These are phyloP conservation scores for Yamadazyma dushanensis DNA, from an alignment of 1,139 yeast genomes.

Conservation along the genomic window DNA sequence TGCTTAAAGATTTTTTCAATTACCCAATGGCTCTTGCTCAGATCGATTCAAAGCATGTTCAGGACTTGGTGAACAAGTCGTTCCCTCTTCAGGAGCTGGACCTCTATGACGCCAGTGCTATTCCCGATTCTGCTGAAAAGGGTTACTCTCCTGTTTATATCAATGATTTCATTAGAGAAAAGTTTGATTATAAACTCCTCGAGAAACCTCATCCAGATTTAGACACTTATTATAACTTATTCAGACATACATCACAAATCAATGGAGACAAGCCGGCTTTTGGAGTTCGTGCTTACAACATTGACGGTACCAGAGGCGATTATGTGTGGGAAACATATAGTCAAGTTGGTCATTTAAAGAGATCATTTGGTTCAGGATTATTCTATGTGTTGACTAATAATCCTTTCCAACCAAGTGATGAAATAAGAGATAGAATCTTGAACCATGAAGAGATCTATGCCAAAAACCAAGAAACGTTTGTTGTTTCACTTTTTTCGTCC, in stretches of 20 bases:
- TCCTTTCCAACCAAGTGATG: conserved; percentile 32
- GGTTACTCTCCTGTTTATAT: conserved; percentile 60
- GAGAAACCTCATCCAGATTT: conserved; percentile 50
- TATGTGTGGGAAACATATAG: conserved; percentile 53
- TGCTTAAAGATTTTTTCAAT: too few relatives aligned
- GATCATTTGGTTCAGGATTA: conserved; percentile 64
- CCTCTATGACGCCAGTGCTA: conserved; percentile 23
- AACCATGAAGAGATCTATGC: conserved; percentile 24
- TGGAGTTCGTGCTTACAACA: conserved; percentile 45
- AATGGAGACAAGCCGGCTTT: conserved; percentile 45
- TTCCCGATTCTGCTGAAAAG: conserved; percentile 45
- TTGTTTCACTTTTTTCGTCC: conserved; percentile 35
- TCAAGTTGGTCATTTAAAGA: conserved; percentile 41
- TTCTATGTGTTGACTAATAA: conserved; percentile 50
- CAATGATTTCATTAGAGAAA: conserved; percentile 28
- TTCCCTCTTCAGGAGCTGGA: conserved; percentile 10
- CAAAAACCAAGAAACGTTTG: conserved; percentile 26
- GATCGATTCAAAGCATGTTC: conserved; percentile 13
- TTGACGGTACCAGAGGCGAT: conserved; percentile 40
- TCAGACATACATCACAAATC: conserved; percentile 39
- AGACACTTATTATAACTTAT: conserved; percentile 49
- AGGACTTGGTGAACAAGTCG: conserved; percentile 7
- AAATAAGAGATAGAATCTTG: conserved; percentile 24
- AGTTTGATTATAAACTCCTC: conserved; percentile 35
- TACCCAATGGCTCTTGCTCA: conserved; percentile 12